Evolutionary conservation across 2,329 filamentous ascomycete species (phyloP), one percentile per base, ranked within the genome.

Genomic region (Aspergillus piperis): DNA sequence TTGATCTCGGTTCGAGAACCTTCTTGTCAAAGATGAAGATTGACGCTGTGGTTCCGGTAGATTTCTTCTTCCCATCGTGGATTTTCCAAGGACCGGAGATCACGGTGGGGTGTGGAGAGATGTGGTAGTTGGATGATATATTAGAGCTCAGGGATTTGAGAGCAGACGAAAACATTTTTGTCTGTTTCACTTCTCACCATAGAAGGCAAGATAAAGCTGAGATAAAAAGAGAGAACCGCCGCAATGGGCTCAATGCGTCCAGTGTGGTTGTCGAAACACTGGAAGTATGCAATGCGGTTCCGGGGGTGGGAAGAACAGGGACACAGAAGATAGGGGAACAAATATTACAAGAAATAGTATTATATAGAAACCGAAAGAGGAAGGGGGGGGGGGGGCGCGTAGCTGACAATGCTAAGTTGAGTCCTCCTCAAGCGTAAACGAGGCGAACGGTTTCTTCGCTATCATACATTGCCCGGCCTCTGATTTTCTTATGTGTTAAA

Each of bases 31-130:
- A 97, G 66, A 98, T 88, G 71, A 98, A 99, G 67, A 98, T 88
- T 15, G 93, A 97, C 58, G 89, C 95, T 7, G 88, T 77, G 75
- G 95, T 96, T 66, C 91, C 91, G 0, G 92, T 96, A 30, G 90
- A 92, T 79, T 97, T 98, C 80, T 96, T 96, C 82, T 96, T 98
- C 61, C 91, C 93, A 80, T 97, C 93, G 83, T 94, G 94, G 71
- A 99, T 95, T 81, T 92, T 96, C 95, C 95, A 99, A 60, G 93
- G 91, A 17, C 95, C 95, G 15, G 93, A 91, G 55, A 87, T 87
- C 54, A 92, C 90, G n/a, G 87, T 89, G 10, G 90, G 86, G 61
- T 86, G 87, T 25, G 88, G 83, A 21, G 91, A 89, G 66, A 98
- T 83, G 68, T 90, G 87, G 78, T 99, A 99, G 80, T 96, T 96